These are phyloP conservation scores for Guadua angustifolia DNA, from an alignment of 176 grass and related monocot genomes.

Conservation along the genomic window DNA sequence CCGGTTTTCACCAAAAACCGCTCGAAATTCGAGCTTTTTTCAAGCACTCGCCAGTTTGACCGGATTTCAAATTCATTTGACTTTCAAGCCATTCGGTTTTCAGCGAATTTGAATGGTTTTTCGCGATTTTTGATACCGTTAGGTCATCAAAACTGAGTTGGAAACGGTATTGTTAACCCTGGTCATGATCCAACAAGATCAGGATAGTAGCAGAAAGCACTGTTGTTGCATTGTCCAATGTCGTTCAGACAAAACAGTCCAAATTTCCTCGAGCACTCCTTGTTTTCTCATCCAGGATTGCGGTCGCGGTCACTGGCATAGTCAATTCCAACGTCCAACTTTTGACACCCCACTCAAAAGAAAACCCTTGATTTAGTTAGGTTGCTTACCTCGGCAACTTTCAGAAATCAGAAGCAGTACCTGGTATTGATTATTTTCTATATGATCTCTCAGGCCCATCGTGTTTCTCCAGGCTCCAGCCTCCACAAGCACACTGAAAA, in stretches of 20 bases:
- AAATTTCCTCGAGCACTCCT: not conserved
- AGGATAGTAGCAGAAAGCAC: not conserved
- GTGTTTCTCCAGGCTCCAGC: not conserved
- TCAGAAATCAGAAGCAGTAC: not conserved
- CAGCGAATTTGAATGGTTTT: too few relatives aligned
- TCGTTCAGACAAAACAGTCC: not conserved
- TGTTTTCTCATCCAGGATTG: not conserved
- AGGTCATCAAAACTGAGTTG: too few relatives aligned
- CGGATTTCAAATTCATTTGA: too few relatives aligned
- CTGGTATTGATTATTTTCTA: not conserved
- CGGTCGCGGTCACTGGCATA: not conserved
- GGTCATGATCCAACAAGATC: not conserved
- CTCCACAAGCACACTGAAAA: not conserved
- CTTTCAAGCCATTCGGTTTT: too few relatives aligned
- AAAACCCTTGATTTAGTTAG: not conserved
- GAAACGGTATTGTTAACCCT: too few relatives aligned
- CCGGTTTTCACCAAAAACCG: too few relatives aligned
- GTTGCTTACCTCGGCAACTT: not conserved
- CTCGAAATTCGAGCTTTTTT: too few relatives aligned
- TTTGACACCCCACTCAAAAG: not conserved
- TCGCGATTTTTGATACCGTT: too few relatives aligned
- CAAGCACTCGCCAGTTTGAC: too few relatives aligned
- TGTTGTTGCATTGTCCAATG: slow-evolving; percentile 13
- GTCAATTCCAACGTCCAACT: slow-evolving; percentile 10
- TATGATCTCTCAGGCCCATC: not conserved